Percentiles rank a stretch among this genome's conserved stretches.
These are phyloP conservation scores for Fusarium neocosmosporiellum DNA, from an alignment of 2,329 filamentous ascomycete species.

Conservation along the genomic window DNA sequence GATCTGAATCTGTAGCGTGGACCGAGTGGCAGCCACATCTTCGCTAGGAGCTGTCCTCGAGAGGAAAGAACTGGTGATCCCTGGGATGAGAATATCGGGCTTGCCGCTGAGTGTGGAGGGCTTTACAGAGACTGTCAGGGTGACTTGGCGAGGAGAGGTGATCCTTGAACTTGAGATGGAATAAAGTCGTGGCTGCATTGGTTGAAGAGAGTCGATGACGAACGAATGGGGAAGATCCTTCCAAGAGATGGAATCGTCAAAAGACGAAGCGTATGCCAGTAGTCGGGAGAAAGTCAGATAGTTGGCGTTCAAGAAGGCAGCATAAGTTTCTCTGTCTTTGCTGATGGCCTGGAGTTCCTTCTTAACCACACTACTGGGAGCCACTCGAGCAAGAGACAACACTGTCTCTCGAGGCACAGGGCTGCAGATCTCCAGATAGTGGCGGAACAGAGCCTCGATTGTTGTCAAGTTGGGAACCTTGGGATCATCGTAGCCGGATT, in stretches of 20 bases:
- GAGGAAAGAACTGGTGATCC: conserved; percentile 12
- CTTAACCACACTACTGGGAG: background rate
- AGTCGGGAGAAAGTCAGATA: background rate
- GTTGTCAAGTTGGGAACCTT: background rate
- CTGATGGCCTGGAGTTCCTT: background rate
- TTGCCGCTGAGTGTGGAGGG: background rate
- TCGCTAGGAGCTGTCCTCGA: background rate
- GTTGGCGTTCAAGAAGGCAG: background rate
- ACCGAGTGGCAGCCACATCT: background rate
- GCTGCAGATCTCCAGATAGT: background rate
- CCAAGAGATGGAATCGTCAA: background rate
- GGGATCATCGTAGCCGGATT: conserved; percentile 4
- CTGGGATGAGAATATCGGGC: conserved; percentile 1
- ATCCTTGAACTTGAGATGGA: background rate
- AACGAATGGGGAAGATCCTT: background rate
- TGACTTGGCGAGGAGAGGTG: background rate
- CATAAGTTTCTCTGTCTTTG: background rate
- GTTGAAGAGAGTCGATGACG: background rate
- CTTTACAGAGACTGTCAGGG: conserved; percentile 13
- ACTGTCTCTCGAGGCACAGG: background rate
- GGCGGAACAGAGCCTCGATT: background rate
- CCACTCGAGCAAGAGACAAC: rapidly evolving
- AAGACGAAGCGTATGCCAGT: background rate
- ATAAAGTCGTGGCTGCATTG: background rate
- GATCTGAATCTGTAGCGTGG: background rate